Base-by-base conservation (phyloP, 805 yeast species). In the Barnettozyma californica region DNA sequence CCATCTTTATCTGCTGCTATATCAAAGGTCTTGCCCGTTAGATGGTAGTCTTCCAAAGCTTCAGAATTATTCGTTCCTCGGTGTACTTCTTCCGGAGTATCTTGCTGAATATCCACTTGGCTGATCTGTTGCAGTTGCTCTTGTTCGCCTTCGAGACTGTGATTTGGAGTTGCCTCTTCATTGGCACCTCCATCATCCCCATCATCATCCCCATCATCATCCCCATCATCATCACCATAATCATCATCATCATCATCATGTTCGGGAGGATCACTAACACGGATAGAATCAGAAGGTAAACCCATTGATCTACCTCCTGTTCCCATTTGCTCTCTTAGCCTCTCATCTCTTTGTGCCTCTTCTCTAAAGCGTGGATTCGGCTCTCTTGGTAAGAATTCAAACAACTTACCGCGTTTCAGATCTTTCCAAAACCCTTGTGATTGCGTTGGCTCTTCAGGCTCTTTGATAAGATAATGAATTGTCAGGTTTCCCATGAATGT, bases 331-430 rank as follows among this genome's bases (percentile, higher is more conserved):
- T 53, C 52, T 49, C 61, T 56, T 26, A 59, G 33, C 39, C 62
- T 46, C 29, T 54, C 51, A 47, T 54, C 57, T 48, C 64, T 54
- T 46, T 56, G 58, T 9, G 53, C 54, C 42, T 62, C 64, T 8
- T 49, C 52, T 23, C 54, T 53, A 39, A 54, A 62, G 36, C 54
- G 42, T 25, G 64, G 65, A 46, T 61, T 61, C 33, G 66, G 64
- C 34, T 57, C 61, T 46, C 60, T 56, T 34, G 68, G 67, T 23
- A 62, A 50, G 41, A 60, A 63, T 18, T 63, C 68, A 53, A 64
- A 63, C 4, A 60, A 44, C 9, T 48, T 51, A 1, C 65, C 67
- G 26, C 48, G 53, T 41, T 43, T 57, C 27, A 64, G 26, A 41
- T 62, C 66, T 33, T 43, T 53, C 67, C 67, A 63, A 27, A 64